Base-by-base conservation (phyloP, 2,329 filamentous ascomycete genomes). In the Xylaria sp. region DNA sequence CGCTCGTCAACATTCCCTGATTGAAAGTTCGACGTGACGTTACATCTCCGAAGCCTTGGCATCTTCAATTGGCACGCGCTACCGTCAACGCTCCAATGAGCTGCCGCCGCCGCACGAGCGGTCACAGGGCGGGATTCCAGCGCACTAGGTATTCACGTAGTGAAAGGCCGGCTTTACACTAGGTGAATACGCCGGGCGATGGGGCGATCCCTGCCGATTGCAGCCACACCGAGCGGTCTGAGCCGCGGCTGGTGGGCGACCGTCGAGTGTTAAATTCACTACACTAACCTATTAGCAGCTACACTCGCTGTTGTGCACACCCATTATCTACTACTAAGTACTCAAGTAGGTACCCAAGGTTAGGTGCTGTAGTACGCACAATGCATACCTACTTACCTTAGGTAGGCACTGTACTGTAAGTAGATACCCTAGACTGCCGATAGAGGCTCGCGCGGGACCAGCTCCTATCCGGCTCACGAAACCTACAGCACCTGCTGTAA, bases 1-100 rank as follows among this genome's bases (percentile, higher is more conserved):
- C 47, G 40, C 46, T 57, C 58, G n/a, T n/a, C n/a, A n/a, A n/a
- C 13, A 33, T 47, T 49, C 38, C 60, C n/a, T n/a, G n/a, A 58
- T 54, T 48, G 47, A 60, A 51, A 57, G 46, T 29, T 55, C 49
- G 56, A 64, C 62, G 66, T 67, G 65, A 68, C 66, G 66, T 68
- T 68, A 67, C 66, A 68, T 67, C 55, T 60, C 48, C 47, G 38
- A 57, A 37, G 48, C 35, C 65, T 67, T 67, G 66, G 66, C 60
- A 54, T 31, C 40, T 37, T 57, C 54, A 19, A 37, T 29, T 19
- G 49, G 46, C 44, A 54, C 37, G 33, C 44, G 52, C 48, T 40
- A 46, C 43, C 49, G 46, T 35, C 43, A 52, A 38, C 40, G 58
- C 48, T 41, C 65, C 64, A 68, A 68, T 65, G 3, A 65, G 58